A percentile compares a stretch with the other conserved stretches of the same genome.
Conservation (phyloP, 345 rosid genomes). For the Acer campestre region DNA sequence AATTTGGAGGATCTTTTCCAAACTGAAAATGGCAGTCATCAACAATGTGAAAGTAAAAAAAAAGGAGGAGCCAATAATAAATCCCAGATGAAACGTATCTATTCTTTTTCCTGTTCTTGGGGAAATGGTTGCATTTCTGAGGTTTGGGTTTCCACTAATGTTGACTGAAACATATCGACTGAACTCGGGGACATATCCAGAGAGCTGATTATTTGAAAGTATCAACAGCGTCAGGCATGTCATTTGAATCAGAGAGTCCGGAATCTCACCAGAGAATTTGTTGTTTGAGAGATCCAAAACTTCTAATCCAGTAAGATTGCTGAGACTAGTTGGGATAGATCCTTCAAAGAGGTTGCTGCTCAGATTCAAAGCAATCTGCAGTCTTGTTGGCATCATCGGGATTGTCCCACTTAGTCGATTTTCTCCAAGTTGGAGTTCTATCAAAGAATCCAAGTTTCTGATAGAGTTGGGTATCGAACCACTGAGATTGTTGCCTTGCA, state of each 20-base stretch:
- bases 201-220: constrained; percentile 63
- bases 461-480: constrained; percentile 61
- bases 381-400: constrained; percentile 54
- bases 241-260: constrained; percentile 27
- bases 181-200: constrained; percentile 52
- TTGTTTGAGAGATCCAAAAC: constrained; percentile 79
- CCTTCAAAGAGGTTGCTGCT: constrained; percentile 67
- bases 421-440: constrained; percentile 75
- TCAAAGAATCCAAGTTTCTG: constrained; percentile 28
- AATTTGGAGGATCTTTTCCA: no score
- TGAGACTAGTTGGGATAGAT: constrained; percentile 43
- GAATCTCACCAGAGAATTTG: constrained; percentile 53
- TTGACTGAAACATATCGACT: constrained; percentile 15
- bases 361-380: constrained; percentile 79
- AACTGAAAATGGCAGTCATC: no score
- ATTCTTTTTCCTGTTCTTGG: not conserved
- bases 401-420: constrained; percentile 61
- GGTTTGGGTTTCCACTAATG: constrained; percentile 42
- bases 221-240: constrained; percentile 45
- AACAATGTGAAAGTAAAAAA: no score
- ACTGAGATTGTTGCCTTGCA: constrained; percentile 56
- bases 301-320: constrained; percentile 47
- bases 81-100: no score
- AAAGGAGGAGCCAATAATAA: no score
- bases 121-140: constrained; percentile 6